These are phyloP conservation scores for Trichophyton rubrum DNA, from an alignment of 2,329 filamentous ascomycete genomes.

Conservation along the genomic window DNA sequence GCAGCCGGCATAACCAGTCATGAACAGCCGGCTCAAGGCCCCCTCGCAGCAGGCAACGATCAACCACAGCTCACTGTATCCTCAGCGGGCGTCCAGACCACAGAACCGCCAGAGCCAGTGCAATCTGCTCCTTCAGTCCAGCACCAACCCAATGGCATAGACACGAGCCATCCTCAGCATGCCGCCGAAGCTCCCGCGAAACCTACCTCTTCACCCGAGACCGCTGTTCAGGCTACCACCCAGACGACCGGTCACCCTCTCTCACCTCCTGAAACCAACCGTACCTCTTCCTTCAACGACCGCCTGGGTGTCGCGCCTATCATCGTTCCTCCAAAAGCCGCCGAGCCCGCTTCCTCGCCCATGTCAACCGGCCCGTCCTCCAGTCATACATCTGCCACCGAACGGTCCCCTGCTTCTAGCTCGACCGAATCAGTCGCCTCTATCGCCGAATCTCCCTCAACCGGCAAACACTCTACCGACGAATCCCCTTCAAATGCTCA, in stretches of 20 bases:
- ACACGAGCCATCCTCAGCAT: neutral
- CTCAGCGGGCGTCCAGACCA: neutral
- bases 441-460: neutral
- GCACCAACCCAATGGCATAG: neutral
- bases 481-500: neutral
- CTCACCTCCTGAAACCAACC: neutral
- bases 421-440: slow-evolving; percentile 12
- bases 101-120: neutral
- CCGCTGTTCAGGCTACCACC: neutral
- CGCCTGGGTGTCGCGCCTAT: slow-evolving; percentile 2
- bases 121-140: neutral
- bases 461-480: neutral
- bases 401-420: slow-evolving; percentile 10
- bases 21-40: neutral
- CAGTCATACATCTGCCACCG: slow-evolving; percentile 12
- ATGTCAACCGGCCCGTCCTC: slow-evolving; percentile 10
- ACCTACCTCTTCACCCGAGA: neutral
- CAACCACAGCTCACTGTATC: neutral
- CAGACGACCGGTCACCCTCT: neutral
- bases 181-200: slow-evolving; percentile 4
- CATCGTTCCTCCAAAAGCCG: slow-evolving; percentile 1
- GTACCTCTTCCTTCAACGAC: neutral
- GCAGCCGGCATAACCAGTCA: neutral
- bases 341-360: slow-evolving; percentile 6
- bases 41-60: neutral